Evolutionary conservation across 129 eudicot genomes (phyloP).

Genomic region (Flaveria sonorensis): DNA sequence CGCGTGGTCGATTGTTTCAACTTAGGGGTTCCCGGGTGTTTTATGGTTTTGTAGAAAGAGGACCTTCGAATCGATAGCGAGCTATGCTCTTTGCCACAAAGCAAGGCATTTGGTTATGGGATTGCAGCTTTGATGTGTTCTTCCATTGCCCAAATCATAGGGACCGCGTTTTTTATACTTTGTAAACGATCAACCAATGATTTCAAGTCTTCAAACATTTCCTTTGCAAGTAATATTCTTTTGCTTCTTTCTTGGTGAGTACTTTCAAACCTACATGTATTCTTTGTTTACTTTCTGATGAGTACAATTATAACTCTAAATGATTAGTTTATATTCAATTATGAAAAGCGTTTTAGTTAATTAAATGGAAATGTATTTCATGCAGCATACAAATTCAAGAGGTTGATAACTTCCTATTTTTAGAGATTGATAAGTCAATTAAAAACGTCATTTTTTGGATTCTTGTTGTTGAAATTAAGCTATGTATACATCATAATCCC

Average conservation of each 20-base stretch:
- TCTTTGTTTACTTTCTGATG: not conserved
- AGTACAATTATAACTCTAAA: not conserved
- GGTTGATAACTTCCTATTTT: slow-evolving; percentile 6
- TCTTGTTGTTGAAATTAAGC: not conserved
- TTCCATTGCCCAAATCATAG: slow-evolving; percentile 45
- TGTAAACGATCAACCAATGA: slow-evolving; percentile 30
- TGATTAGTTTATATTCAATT: not conserved
- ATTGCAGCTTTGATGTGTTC: slow-evolving; percentile 58
- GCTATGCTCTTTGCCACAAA: slow-evolving; percentile 63
- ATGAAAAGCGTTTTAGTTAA: not conserved
- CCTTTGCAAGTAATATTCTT: slow-evolving; percentile 38
- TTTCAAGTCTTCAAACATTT: slow-evolving; percentile 39
- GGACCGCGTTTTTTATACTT: slow-evolving; percentile 42
- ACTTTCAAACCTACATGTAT: not conserved
- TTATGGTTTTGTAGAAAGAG: slow-evolving; percentile 43
- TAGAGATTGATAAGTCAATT: not conserved
- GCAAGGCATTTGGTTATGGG: slow-evolving; percentile 62
- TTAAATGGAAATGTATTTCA: not conserved
- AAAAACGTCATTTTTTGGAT: slow-evolving; percentile 5
- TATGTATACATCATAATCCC: not conserved
- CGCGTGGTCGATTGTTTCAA: not conserved
- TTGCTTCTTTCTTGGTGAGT: slow-evolving; percentile 64
- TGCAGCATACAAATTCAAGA: slow-evolving; percentile 10
- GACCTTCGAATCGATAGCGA: slow-evolving; percentile 68
- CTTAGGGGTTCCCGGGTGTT: slow-evolving; percentile 14